These are phyloP conservation scores for Boletus rubropictus DNA, from an alignment of 768 basidiomycete genomes.

Conservation along the genomic window DNA sequence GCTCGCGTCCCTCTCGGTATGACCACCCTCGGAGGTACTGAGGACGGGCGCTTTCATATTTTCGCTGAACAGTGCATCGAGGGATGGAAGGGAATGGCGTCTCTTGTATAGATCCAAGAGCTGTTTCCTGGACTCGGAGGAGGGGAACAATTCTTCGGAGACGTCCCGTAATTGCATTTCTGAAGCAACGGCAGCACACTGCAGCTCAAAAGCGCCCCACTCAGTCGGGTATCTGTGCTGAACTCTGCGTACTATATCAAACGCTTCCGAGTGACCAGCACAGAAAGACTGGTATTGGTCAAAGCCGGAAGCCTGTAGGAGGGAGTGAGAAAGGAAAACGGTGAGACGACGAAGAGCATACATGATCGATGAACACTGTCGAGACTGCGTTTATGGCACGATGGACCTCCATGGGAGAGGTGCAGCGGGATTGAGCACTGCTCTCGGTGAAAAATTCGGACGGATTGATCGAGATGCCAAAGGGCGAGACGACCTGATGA, in stretches of 20 bases:
- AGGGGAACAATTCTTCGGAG: slow-evolving; percentile 1
- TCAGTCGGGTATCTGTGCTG: slow-evolving; percentile 60
- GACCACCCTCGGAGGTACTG: slow-evolving; percentile 29
- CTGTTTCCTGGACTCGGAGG: slow-evolving; percentile 5
- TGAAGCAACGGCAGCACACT: slow-evolving; percentile 54
- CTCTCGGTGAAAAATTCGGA: slow-evolving; percentile 15
- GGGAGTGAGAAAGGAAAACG: neutral
- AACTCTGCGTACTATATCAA: slow-evolving; percentile 64
- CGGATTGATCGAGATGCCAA: slow-evolving; percentile 42
- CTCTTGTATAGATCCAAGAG: slow-evolving; percentile 34
- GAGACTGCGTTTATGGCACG: slow-evolving; percentile 37
- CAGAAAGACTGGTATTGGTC: slow-evolving; percentile 83
- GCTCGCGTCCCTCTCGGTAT: slow-evolving; percentile 24
- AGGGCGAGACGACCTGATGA: slow-evolving; percentile 40
- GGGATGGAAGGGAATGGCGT: slow-evolving; percentile 45
- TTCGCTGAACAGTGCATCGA: slow-evolving; percentile 38
- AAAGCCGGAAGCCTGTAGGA: slow-evolving; percentile 62
- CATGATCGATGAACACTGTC: slow-evolving; percentile 54
- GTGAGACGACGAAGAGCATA: slow-evolving; percentile 22
- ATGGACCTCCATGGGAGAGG: slow-evolving; percentile 38
- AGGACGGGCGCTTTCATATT: slow-evolving; percentile 29
- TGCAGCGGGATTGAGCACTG: neutral
- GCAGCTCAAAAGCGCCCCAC: slow-evolving; percentile 81
- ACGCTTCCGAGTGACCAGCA: slow-evolving; percentile 77
- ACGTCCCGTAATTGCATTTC: slow-evolving; percentile 26